Evolutionary conservation across 805 yeast species (phyloP).

Genomic region (Wickerhamomyces sydowiorum): DNA sequence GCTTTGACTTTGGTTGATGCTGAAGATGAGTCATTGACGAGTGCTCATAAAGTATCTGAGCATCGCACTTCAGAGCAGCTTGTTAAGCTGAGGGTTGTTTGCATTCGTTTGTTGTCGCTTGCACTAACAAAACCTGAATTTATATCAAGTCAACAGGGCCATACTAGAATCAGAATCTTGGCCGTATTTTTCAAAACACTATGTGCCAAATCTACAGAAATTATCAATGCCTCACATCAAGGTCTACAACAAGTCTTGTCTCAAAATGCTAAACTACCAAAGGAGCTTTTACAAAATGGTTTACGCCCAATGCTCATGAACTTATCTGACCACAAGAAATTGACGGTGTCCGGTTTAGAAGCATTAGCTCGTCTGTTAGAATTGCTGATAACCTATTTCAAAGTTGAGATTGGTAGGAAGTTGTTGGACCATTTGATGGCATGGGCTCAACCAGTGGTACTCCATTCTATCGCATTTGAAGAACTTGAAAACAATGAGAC

Average conservation of each 20-base stretch:
- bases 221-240: slow-evolving; percentile 88
- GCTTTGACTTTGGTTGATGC: slow-evolving; percentile 95
- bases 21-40: slow-evolving; percentile 91
- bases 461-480: slow-evolving; percentile 72
- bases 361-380: slow-evolving; percentile 86
- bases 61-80: slow-evolving; percentile 85
- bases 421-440: slow-evolving; percentile 90
- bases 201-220: slow-evolving; percentile 76
- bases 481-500: slow-evolving; percentile 77
- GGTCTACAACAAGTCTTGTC: slow-evolving; percentile 81
- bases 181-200: slow-evolving; percentile 94
- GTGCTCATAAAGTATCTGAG: slow-evolving; percentile 80
- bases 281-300: slow-evolving; percentile 92
- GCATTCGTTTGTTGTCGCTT: slow-evolving; percentile 74
- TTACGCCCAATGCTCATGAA: slow-evolving; percentile 94
- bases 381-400: slow-evolving; percentile 83
- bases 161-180: slow-evolving; percentile 76
- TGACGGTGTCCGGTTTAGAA: slow-evolving; percentile 85
- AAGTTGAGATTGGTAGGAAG: slow-evolving; percentile 94
- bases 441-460: slow-evolving; percentile 82
- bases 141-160: slow-evolving; percentile 65
- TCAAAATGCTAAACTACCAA: slow-evolving; percentile 85
- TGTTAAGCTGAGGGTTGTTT: slow-evolving; percentile 81
- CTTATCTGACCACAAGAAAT: slow-evolving; percentile 84
- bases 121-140: slow-evolving; percentile 85